phyloP scores from a whole-genome alignment of 75 land plant genomes.

The Pinus albicaulis region DNA sequence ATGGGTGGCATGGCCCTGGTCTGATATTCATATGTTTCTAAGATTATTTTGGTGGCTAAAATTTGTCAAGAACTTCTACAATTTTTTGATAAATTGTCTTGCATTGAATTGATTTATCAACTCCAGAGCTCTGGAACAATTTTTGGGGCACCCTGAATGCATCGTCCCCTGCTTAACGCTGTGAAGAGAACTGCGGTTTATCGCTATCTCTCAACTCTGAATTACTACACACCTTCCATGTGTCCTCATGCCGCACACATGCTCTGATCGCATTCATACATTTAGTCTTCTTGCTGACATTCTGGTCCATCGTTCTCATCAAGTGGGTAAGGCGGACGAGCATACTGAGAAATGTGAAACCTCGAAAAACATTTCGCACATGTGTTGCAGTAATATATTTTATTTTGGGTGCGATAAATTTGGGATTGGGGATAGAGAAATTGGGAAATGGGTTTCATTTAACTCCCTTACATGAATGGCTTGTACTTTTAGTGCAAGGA shows the following conservation, averaged over 20 bases:
- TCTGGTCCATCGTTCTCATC: too few species aligned
- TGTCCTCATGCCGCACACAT: not conserved
- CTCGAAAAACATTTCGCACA: conserved; percentile 10
- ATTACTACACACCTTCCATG: not conserved
- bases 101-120: too few species aligned
- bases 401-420: not conserved
- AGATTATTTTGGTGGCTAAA: not conserved
- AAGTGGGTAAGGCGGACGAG: not conserved
- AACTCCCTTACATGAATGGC: conserved; percentile 11
- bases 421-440: conserved; percentile 10
- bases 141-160: conserved; percentile 13
- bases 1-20: too few species aligned
- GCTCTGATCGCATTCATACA: not conserved
- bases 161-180: not conserved
- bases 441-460: not conserved
- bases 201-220: not conserved
- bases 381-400: not conserved
- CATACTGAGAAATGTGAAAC: not conserved
- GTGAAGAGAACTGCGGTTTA: conserved; percentile 1
- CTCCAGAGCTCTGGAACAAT: not conserved
- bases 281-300: too few species aligned
- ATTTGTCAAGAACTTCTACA: not conserved
- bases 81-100: not conserved
- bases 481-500: conserved; percentile 15
- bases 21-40: not conserved